Conservation (phyloP, 2,329 filamentous ascomycete species). For the Chaetoscypha palmicola region DNA sequence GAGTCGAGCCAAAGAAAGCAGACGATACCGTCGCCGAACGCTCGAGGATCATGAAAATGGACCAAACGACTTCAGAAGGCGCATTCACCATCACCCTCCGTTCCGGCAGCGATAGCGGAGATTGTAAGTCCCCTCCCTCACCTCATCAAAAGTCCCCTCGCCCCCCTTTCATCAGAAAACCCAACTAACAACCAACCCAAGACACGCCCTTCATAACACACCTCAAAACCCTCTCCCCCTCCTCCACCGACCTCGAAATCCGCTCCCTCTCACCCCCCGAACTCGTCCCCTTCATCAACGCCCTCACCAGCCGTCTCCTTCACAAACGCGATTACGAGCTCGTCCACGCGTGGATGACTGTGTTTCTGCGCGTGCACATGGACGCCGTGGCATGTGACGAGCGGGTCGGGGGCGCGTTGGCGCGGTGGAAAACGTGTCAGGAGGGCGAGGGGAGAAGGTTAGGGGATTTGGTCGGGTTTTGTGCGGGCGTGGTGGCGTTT, state of each 20-base stretch:
- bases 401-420: slow-evolving; percentile 51
- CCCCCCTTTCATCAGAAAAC: slow-evolving; percentile 8
- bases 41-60: slow-evolving; percentile 64
- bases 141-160: neutral
- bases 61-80: slow-evolving; percentile 50
- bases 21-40: slow-evolving; percentile 39
- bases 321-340: slow-evolving; percentile 82
- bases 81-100: slow-evolving; percentile 52
- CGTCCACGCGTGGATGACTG: slow-evolving; percentile 94
- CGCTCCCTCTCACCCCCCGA: slow-evolving; percentile 68
- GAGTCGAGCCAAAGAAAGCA: slow-evolving; percentile 25
- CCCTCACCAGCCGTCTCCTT: slow-evolving; percentile 63
- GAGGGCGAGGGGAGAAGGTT: slow-evolving; percentile 64
- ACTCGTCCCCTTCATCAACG: slow-evolving; percentile 70
- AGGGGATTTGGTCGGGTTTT: slow-evolving; percentile 75
- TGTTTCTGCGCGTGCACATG: slow-evolving; percentile 76
- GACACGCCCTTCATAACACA: slow-evolving; percentile 66
- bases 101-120: slow-evolving; percentile 43
- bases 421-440: slow-evolving; percentile 66
- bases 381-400: slow-evolving; percentile 44
- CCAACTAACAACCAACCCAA: slow-evolving; percentile 26
- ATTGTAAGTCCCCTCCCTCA: slow-evolving; percentile 47
- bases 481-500: slow-evolving; percentile 77
- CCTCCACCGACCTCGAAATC: slow-evolving; percentile 83
- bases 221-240: slow-evolving; percentile 73